These are phyloP conservation scores for Oxyria digyna DNA, from an alignment of 148 eudicot genomes.

Conservation along the genomic window DNA sequence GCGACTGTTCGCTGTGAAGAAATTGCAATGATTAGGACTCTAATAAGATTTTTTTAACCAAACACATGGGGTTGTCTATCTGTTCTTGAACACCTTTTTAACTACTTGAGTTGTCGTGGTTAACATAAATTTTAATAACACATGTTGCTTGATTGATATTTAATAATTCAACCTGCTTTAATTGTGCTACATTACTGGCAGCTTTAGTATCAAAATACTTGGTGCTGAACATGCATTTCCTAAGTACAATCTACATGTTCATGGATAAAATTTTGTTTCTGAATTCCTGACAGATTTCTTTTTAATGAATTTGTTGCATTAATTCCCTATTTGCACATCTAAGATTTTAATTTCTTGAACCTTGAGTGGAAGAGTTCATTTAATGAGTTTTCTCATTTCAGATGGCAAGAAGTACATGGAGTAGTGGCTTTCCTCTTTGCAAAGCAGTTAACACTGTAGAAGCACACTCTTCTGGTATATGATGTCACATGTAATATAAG, in stretches of 20 bases:
- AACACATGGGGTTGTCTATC: not conserved
- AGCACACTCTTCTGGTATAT: not conserved
- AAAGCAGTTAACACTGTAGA: not conserved
- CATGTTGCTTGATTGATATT: too few relatives aligned
- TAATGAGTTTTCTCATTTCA: not conserved
- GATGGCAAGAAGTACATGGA: not conserved
- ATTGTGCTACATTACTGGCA: not conserved
- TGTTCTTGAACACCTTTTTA: not conserved
- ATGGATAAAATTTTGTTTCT: not conserved
- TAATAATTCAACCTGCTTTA: not conserved
- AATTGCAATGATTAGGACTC: too few relatives aligned
- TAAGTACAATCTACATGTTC: not conserved
- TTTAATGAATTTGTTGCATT: not conserved
- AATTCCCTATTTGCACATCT: not conserved
- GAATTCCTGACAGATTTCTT: not conserved
- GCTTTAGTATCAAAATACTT: not conserved
- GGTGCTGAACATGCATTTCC: not conserved
- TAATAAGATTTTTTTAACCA: not conserved
- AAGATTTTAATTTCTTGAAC: not conserved
- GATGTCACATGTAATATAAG: not conserved
- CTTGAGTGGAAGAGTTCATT: not conserved
- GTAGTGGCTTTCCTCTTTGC: not conserved
- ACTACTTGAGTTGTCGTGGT: not conserved
- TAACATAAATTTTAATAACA: not conserved
- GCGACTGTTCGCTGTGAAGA: too few relatives aligned